Evolutionary conservation across 2,329 filamentous ascomycete species (phyloP).

Genomic region (Periconia sp.): DNA sequence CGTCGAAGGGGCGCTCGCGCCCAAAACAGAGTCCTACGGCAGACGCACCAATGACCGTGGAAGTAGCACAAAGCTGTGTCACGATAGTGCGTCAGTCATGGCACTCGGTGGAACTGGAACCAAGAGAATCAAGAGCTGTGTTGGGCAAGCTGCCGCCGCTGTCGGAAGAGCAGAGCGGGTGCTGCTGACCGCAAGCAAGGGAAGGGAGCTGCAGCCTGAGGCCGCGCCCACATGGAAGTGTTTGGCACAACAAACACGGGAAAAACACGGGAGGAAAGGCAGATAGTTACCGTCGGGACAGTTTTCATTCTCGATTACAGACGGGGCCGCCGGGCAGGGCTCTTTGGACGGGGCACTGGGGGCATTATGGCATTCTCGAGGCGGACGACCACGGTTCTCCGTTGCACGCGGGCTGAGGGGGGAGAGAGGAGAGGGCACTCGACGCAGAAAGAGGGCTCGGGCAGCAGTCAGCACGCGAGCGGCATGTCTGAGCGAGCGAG

Average conservation of each 20-base stretch:
- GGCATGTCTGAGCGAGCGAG: too few species aligned
- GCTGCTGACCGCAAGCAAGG: constrained; percentile 8
- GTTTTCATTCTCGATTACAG: constrained; percentile 53
- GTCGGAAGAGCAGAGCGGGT: too few species aligned
- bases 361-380: constrained; percentile 49
- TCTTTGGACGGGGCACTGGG: constrained; percentile 46
- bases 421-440: constrained; percentile 16
- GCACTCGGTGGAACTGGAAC: constrained; percentile 31
- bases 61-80: constrained; percentile 66
- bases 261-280: constrained; percentile 16
- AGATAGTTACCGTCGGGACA: constrained; percentile 50
- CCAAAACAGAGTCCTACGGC: constrained; percentile 64
- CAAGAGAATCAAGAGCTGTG: constrained; percentile 23
- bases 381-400: constrained; percentile 29
- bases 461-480: too few species aligned
- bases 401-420: constrained; percentile 27
- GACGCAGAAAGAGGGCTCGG: too few species aligned
- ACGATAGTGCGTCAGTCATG: constrained; percentile 44
- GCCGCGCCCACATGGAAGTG: constrained; percentile 10
- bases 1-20: constrained; percentile 53
- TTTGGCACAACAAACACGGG: neutral
- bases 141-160: constrained; percentile 32
- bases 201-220: constrained; percentile 22
- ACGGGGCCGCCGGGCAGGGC: constrained; percentile 43
- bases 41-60: constrained; percentile 65